Evolutionary conservation across 1,284 basidiomycete species (phyloP).

Genomic region (Somion occarium): DNA sequence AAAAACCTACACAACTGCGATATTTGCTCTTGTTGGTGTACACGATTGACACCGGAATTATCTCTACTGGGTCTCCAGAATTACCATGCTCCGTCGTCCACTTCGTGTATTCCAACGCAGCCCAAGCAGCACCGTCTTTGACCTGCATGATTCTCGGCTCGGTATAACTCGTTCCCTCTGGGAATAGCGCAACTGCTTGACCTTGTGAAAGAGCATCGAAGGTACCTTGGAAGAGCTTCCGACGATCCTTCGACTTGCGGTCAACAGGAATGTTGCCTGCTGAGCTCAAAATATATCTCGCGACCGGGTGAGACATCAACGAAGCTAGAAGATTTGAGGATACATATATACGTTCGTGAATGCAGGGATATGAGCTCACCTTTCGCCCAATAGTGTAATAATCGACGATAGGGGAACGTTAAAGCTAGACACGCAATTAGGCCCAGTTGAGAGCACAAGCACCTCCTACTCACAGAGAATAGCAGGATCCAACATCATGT

Average conservation of each 20-base stretch:
- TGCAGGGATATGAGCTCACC: constrained; percentile 31
- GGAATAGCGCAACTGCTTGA: constrained; percentile 87
- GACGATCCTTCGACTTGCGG: constrained; percentile 65
- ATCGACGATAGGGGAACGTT: constrained; percentile 72
- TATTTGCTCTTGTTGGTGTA: constrained; percentile 96
- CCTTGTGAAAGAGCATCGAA: constrained; percentile 80
- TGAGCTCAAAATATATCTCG: constrained; percentile 74
- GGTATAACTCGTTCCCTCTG: constrained; percentile 89
- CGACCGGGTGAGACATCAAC: constrained; percentile 75
- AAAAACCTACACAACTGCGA: constrained; percentile 62
- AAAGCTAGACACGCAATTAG: constrained; percentile 45
- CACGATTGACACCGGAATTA: constrained; percentile 86
- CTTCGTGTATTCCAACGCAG: constrained; percentile 87
- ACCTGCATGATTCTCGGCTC: constrained; percentile 90
- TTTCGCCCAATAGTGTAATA: constrained; percentile 95
- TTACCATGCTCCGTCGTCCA: constrained; percentile 57
- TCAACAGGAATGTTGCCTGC: constrained; percentile 97
- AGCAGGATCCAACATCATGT: constrained; percentile 89
- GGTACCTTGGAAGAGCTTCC: constrained; percentile 85
- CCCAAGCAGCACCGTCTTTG: constrained; percentile 96
- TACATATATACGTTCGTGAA: constrained; percentile 12
- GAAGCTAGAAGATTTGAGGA: constrained; percentile 40
- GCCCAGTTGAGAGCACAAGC: background rate
- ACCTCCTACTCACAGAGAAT: constrained; percentile 59
- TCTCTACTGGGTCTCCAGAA: constrained; percentile 38